Evolutionary conservation across 495 filamentous ascomycete species (phyloP), one percentile per base, ranked within the genome.

Genomic region (Bacidia rubella): DNA sequence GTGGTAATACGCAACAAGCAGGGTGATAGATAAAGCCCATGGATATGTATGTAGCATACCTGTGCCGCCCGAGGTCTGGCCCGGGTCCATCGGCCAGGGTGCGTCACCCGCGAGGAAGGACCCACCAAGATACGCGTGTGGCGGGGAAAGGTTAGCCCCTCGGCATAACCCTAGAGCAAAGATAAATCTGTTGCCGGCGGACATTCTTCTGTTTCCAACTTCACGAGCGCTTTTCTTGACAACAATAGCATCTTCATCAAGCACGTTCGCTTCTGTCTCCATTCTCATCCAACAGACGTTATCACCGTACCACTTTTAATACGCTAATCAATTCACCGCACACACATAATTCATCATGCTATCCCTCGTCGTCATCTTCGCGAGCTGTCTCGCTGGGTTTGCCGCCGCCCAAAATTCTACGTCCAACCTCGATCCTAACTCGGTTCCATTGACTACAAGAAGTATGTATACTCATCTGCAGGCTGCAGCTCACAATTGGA

Each of bases 381-480:
- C 54, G n/a, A 46, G 43, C 17, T 39, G 53, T 17, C 20, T 59
- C 19, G 40, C 54, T 48, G 54, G 45, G 32, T 59, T 59, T 51
- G 57, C 54, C 50, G 49, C 45, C 40, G 54, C 57, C 11, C 57
- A 59, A 51, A 59, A 53, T 41, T 45, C 9, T 27, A 52, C 47
- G 42, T 27, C 15, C 21, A 51, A 29, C 12, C 32, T 59, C 43
- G 40, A 59, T 29, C 54, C 54, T n/a, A 59, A 51, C 24, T 54
- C 57, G 3, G 57, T 59, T 9, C 35, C 47, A 21, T 47, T 47
- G 40, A 56, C 50, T 3, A 26, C 9, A 15, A 59, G 26, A 23
- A 59, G 57, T 59, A 54, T 21, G 54, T 27, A 23, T 1, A 2
- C 24, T 20, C 12, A 17, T 11, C 25, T 15, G 29, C 29, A 35